Evolutionary conservation across 148 eudicot species (phyloP).

Genomic region (Cornus florida): DNA sequence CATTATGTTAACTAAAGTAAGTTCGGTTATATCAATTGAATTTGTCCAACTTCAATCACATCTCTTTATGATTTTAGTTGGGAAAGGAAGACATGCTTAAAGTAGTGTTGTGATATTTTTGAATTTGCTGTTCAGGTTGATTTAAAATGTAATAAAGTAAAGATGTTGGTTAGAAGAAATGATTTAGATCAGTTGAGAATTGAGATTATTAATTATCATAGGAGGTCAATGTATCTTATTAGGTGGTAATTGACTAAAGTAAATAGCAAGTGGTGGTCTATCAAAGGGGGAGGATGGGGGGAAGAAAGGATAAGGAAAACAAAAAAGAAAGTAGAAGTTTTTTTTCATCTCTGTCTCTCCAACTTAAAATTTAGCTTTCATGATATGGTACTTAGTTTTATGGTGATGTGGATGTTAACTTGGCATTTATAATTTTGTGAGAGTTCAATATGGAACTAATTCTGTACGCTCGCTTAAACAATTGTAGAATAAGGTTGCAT

Average conservation of each 20-base stretch:
- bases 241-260: neutral
- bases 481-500: conserved; percentile 54
- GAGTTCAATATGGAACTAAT: conserved; percentile 5
- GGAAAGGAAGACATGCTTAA: neutral
- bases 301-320: too few species aligned
- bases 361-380: neutral
- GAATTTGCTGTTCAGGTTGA: neutral
- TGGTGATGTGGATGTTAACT: neutral
- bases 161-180: neutral
- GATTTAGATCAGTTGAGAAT: neutral
- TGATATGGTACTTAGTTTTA: neutral
- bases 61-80: neutral
- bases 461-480: neutral
- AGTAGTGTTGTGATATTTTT: neutral
- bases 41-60: neutral
- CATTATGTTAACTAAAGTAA: conserved; percentile 68
- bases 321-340: too few species aligned
- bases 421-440: neutral
- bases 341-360: neutral
- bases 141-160: too few species aligned
- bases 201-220: neutral
- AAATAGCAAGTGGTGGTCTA: neutral
- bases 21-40: neutral
- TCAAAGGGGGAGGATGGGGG: too few species aligned
- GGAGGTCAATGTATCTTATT: neutral